phyloP scores from a whole-genome alignment of 129 eudicot species.

The Chrysanthemum lavandulifolium region DNA sequence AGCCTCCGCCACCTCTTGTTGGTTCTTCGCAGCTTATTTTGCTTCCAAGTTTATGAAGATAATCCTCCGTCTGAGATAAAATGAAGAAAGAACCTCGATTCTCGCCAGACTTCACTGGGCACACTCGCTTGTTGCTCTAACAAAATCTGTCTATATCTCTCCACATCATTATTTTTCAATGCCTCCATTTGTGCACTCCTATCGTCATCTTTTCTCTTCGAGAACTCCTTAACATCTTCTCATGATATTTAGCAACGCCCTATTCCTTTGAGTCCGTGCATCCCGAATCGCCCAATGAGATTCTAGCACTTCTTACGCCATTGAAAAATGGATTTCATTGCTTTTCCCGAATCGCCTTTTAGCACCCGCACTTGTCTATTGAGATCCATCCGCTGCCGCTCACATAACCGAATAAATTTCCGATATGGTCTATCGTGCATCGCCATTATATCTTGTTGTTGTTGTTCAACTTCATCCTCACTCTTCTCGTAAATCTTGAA shows the following conservation, averaged over 20 bases:
- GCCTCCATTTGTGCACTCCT: slow-evolving; percentile 95
- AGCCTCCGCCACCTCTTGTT: slow-evolving; percentile 95
- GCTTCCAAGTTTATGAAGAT: slow-evolving; percentile 87
- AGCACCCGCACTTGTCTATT: slow-evolving; percentile 75
- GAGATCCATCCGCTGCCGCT: slow-evolving; percentile 89
- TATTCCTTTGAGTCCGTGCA: slow-evolving; percentile 90
- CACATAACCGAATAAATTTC: slow-evolving; percentile 84
- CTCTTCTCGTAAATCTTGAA: slow-evolving; percentile 70
- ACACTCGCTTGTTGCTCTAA: slow-evolving; percentile 86
- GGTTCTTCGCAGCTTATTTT: slow-evolving; percentile 90
- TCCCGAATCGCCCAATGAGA: slow-evolving; percentile 97
- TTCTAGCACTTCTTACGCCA: slow-evolving; percentile 99
- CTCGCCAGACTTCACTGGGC: slow-evolving; percentile 94
- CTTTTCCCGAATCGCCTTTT: slow-evolving; percentile 85
- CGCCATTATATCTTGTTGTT: slow-evolving; percentile 92
- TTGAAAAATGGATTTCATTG: slow-evolving; percentile 77
- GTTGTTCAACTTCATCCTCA: slow-evolving; percentile 85
- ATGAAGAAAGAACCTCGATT: slow-evolving; percentile 88
- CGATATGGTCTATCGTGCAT: slow-evolving; percentile 97
- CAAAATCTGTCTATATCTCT: slow-evolving; percentile 91
- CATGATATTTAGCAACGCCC: slow-evolving; percentile 98
- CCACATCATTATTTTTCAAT: slow-evolving; percentile 94
- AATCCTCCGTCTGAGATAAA: slow-evolving; percentile 93
- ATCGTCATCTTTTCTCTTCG: slow-evolving; percentile 88
- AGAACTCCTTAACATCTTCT: slow-evolving; percentile 91